Conservation (phyloP, 164 flowering plant species). For the Chimonanthus salicifolius region DNA sequence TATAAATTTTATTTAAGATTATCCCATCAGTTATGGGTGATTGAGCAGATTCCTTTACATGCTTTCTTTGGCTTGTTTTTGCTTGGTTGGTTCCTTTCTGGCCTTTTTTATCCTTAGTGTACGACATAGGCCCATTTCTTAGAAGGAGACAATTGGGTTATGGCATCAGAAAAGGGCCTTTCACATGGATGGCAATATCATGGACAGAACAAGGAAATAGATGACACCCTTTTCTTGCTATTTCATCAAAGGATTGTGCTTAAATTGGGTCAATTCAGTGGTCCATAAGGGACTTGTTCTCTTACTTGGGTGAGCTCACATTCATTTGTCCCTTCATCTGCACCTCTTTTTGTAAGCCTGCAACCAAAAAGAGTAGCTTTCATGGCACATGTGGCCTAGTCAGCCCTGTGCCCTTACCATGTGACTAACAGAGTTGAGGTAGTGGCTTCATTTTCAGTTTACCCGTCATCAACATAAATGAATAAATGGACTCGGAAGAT, state of each 20-base stretch:
- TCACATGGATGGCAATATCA: neutral
- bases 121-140: neutral
- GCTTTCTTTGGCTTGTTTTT: neutral
- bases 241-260: neutral
- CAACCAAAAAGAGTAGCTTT: neutral
- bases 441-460: neutral
- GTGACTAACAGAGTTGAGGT: neutral
- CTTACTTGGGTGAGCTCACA: neutral
- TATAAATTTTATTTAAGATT: too few species aligned
- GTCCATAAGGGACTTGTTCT: neutral
- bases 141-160: neutral
- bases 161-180: neutral
- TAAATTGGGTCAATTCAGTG: neutral
- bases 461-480: neutral
- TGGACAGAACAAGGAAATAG: neutral
- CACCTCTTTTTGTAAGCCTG: neutral
- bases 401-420: neutral
- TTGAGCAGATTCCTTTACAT: neutral
- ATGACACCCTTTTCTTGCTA: neutral
- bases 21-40: neutral
- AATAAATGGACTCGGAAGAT: too few species aligned
- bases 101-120: constrained; percentile 4
- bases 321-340: neutral
- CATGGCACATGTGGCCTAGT: neutral
- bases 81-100: neutral